Base-by-base conservation (phyloP, 306 rosid genomes). In the Sesbania bispinosa region DNA sequence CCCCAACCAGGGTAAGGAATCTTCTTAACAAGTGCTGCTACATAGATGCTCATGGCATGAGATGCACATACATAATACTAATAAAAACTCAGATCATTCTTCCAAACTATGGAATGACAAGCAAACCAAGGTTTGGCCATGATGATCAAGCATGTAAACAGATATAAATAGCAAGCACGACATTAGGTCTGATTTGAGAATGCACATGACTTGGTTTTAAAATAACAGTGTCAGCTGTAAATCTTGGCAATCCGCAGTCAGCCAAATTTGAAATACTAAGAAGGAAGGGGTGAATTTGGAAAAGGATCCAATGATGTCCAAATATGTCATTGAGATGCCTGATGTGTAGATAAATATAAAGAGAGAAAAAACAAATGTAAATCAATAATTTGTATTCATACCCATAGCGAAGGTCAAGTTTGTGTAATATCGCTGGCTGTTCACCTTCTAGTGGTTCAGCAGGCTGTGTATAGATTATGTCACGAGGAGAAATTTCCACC, bases 371-470 rank as follows among this genome's bases (percentile, higher is more conserved):
- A 39, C 16, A 62, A 45, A 36, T 53, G 54, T 36, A 58, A 69
- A 67, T 46, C 71, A 73, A 55, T 59, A 62, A 73, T 41, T 52
- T 29, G 58, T 39, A 53, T 73, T 27, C 83, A 42, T 91, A 94
- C 97, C 99, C 97, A 66, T 91, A 94, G 24, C 99, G 99, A 63
- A 91, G 97, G 85, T 94, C 97, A 65, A 94, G 97, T 81, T 86
- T 92, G 79, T 91, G 96, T 14, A 91, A 75, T 83, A 94, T 73
- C 4, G 39, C 82, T 52, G 96, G 90, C 53, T 59, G 89, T 84
- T 83, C 89, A 57, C 83, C 76, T 70, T 91, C 91, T 10, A 75
- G 81, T 69, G 96, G 82, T 74, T 94, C 95, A 65, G 96, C 97
- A 53, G 92, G 77, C 83, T 94, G 91, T 79, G 91, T 82, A 58